phyloP scores from a whole-genome alignment of 2,329 filamentous ascomycete species.

The Torrubiella hemipterigena region DNA sequence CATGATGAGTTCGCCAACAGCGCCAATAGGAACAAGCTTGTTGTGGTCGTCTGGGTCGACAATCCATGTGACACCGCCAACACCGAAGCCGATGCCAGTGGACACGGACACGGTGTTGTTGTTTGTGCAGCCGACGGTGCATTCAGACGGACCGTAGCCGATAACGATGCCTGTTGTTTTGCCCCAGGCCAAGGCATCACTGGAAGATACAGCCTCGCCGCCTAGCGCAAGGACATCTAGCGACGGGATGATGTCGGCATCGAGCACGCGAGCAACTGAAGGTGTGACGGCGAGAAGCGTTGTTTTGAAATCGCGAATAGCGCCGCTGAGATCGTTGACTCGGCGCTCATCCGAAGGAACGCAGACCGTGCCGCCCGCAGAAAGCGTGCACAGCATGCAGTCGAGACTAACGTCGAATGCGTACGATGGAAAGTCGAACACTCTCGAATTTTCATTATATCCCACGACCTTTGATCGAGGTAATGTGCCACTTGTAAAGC shows the following conservation, averaged over 20 bases:
- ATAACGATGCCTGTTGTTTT: conserved; percentile 33
- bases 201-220: conserved; percentile 39
- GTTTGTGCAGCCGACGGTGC: conserved; percentile 36
- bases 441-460: conserved; percentile 26
- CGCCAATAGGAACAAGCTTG: conserved; percentile 32
- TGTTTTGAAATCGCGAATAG: conserved; percentile 28
- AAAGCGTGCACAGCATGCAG: conserved; percentile 42
- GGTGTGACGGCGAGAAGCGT: conserved; percentile 41
- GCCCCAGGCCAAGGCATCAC: conserved; percentile 36
- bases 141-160: conserved; percentile 42
- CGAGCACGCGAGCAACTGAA: conserved; percentile 34
- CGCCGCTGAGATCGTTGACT: conserved; percentile 36
- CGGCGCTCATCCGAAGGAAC: conserved; percentile 42
- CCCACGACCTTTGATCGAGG: conserved; percentile 29
- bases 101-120: conserved; percentile 28
- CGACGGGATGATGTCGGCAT: conserved; percentile 30
- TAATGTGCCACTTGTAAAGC: conserved; percentile 32
- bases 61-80: conserved; percentile 37
- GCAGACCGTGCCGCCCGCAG: conserved; percentile 35
- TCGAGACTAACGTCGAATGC: conserved; percentile 43
- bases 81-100: conserved; percentile 35
- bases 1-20: conserved; percentile 40
- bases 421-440: conserved; percentile 38
- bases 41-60: conserved; percentile 35
- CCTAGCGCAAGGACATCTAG: conserved; percentile 35